Evolutionary conservation across 2,329 filamentous ascomycete species (phyloP), one percentile per base, ranked within the genome.

Genomic region (Cladophialophora immunda): DNA sequence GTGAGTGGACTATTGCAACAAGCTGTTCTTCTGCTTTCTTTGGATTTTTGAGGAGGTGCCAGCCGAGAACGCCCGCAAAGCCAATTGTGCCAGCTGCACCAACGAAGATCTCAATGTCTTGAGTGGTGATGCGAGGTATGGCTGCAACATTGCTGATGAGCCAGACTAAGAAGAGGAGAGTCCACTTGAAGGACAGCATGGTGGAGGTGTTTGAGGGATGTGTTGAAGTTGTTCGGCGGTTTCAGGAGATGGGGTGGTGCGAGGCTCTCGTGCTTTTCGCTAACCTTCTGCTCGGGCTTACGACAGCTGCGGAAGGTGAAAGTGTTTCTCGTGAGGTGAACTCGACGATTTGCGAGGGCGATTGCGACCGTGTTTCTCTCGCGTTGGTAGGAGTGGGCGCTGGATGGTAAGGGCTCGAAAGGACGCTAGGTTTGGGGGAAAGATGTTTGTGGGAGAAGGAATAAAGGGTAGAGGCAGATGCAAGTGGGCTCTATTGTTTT

Each of bases 161-260:
- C 5, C 9, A 29, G 29, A 30, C 15, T 2, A 22, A 52, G 29
- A 47, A 17, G 22, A 47, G 32, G n/a, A 61, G 29, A 29, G 17
- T 52, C 15, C 29, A 25, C 13, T 27, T 54, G 29, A 47, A 29
- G 45, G 45, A 50, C 45, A 50, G 19, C 45, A 50, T 50, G 45
- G 19, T 25, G 19, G 25, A 50, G 45, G 45, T 50, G 15, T 50
- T 50, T 15, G 3, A n/a, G 19, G 38, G 11, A 19, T 45, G 8
- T 45, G 3, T 45, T 50, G 19, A 25, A 2, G 22, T 25, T 22
- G 45, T 45, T 45, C 5, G 45, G 4, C 5, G 19, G 45, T 13
- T 4, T 50, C 19, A 25, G n/a, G 19, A 50, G 45, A 25, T 25
- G 22, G 22, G 1, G 45, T 11, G 15, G 4, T 19, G 4, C 8